These are phyloP conservation scores for Aspergillus tanneri DNA, from an alignment of 2,329 filamentous ascomycete genomes.

Conservation along the genomic window DNA sequence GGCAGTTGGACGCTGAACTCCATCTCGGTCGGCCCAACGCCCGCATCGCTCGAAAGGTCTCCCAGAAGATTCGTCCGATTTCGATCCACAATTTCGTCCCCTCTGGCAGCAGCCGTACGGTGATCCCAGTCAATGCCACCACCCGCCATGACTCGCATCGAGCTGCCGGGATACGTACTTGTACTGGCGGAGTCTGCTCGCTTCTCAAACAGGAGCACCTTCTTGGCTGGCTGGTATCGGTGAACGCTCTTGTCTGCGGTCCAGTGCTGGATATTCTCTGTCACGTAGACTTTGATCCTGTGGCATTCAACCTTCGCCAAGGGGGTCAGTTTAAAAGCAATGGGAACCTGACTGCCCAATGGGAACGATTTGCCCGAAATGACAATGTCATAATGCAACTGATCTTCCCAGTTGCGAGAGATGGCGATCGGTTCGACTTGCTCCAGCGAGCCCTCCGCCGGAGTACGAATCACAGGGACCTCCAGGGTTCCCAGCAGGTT, in stretches of 20 bases:
- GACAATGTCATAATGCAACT: slow-evolving; percentile 92
- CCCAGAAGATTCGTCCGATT: slow-evolving; percentile 72
- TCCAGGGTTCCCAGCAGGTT: slow-evolving; percentile 82
- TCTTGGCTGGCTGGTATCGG: slow-evolving; percentile 77
- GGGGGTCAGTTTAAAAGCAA: slow-evolving; percentile 90
- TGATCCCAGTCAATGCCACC: slow-evolving; percentile 72
- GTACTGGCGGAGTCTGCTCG: slow-evolving; percentile 73
- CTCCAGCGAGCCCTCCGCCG: slow-evolving; percentile 83
- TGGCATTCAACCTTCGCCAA: slow-evolving; percentile 91
- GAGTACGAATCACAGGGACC: slow-evolving; percentile 78
- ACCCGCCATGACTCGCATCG: slow-evolving; percentile 73
- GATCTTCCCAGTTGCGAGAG: slow-evolving; percentile 90
- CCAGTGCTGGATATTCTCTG: slow-evolving; percentile 88
- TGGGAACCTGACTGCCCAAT: slow-evolving; percentile 80
- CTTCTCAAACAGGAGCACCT: slow-evolving; percentile 86
- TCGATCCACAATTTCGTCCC: slow-evolving; percentile 54
- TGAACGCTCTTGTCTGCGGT: slow-evolving; percentile 83
- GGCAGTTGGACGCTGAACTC: slow-evolving; percentile 92
- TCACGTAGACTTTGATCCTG: slow-evolving; percentile 86
- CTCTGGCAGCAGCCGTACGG: slow-evolving; percentile 55
- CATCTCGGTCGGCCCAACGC: slow-evolving; percentile 86
- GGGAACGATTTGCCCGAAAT: slow-evolving; percentile 96
- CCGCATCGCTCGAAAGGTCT: slow-evolving; percentile 71
- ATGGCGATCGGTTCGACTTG: slow-evolving; percentile 93
- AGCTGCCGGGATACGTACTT: slow-evolving; percentile 70